phyloP scores from a whole-genome alignment of 495 filamentous ascomycete genomes.

The Aspergillus affinis region DNA sequence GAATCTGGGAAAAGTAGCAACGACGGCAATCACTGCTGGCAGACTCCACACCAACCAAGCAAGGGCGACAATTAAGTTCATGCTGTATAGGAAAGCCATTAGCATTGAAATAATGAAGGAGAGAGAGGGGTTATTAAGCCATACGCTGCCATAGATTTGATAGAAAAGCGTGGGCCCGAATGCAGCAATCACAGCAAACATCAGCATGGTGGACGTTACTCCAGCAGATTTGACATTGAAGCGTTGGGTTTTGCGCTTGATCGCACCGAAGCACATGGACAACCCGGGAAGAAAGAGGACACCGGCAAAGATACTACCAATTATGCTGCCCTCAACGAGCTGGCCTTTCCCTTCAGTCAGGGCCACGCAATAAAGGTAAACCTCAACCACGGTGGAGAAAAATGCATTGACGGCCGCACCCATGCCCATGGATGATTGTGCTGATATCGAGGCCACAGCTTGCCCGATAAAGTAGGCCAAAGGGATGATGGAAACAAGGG shows the following conservation, averaged over 20 bases:
- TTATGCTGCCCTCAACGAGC: slow-evolving; percentile 93
- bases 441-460: slow-evolving; percentile 98
- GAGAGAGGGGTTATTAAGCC: slow-evolving; percentile 24
- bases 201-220: slow-evolving; percentile 96
- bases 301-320: slow-evolving; percentile 96
- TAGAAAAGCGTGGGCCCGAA: slow-evolving; percentile 99
- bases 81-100: slow-evolving; percentile 56
- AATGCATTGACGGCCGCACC: slow-evolving; percentile 98
- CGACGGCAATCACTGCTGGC: slow-evolving; percentile 73
- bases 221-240: slow-evolving; percentile 98
- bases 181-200: slow-evolving; percentile 96
- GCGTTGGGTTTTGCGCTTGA: slow-evolving; percentile 96
- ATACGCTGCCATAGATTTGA: slow-evolving; percentile 93
- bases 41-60: slow-evolving; percentile 49
- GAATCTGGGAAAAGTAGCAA: slow-evolving; percentile 89
- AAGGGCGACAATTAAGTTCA: slow-evolving; percentile 86
- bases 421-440: slow-evolving; percentile 99
- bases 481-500: slow-evolving; percentile 89
- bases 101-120: not conserved
- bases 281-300: slow-evolving; percentile 95
- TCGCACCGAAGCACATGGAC: slow-evolving; percentile 97
- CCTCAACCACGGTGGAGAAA: slow-evolving; percentile 98
- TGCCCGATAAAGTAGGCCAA: slow-evolving; percentile 99
- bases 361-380: slow-evolving; percentile 96
- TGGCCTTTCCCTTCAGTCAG: slow-evolving; percentile 89